phyloP scores from a whole-genome alignment of 2,329 filamentous ascomycete genomes.

The Daldinia sp. region DNA sequence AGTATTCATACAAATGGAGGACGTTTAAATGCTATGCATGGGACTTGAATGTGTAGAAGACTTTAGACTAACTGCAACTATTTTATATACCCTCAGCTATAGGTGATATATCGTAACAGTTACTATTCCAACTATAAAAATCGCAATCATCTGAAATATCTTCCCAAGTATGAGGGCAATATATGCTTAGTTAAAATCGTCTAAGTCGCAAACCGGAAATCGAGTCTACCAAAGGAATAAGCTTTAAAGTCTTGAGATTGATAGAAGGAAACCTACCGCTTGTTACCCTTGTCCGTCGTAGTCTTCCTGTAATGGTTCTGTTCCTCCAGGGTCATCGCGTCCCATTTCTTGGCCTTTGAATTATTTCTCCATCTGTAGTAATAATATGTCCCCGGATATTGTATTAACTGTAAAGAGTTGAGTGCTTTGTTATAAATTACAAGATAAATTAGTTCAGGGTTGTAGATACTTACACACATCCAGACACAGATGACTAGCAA shows the following conservation, averaged over 20 bases:
- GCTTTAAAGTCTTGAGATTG: background rate
- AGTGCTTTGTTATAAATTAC: background rate
- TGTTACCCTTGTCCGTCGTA: constrained; percentile 56
- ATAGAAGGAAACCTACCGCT: constrained; percentile 44
- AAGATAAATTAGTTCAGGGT: background rate
- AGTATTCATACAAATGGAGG: too few relatives aligned
- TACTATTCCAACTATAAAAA: background rate
- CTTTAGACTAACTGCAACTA: background rate
- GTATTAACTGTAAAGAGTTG: constrained; percentile 41
- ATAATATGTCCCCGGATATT: constrained; percentile 50
- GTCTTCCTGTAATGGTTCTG: constrained; percentile 54
- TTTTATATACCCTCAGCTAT: background rate
- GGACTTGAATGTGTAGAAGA: too few relatives aligned
- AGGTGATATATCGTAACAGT: background rate
- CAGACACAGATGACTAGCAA: constrained; percentile 50
- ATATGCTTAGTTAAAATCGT: background rate
- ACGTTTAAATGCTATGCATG: too few relatives aligned
- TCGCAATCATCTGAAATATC: background rate
- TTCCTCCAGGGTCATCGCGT: constrained; percentile 51
- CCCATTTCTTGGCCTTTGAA: constrained; percentile 50
- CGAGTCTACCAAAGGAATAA: constrained; percentile 29
- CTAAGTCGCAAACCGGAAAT: constrained; percentile 41
- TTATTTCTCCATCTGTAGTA: constrained; percentile 52
- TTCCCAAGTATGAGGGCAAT: background rate
- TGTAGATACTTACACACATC: constrained; percentile 49